Evolutionary conservation across 116 monocot species (phyloP).

Genomic region (Dioscorea cayenensis): DNA sequence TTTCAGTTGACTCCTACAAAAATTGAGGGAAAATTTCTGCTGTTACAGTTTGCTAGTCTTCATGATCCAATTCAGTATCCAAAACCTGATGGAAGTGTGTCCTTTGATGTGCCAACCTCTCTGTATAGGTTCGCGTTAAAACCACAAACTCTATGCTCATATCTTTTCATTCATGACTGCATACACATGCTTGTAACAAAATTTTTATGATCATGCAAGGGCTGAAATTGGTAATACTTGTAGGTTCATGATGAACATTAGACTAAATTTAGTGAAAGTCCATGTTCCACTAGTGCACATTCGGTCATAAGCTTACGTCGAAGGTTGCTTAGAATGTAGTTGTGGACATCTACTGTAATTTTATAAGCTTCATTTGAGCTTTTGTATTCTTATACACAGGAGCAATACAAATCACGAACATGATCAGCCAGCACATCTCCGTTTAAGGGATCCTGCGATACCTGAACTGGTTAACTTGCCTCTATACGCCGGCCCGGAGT

Average conservation of each 20-base stretch:
- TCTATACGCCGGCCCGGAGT: conserved; percentile 71
- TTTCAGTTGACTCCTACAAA: background rate
- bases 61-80: conserved; percentile 72
- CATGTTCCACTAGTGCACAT: no score
- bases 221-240: no score
- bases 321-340: background rate
- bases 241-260: no score
- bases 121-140: conserved; percentile 65
- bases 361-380: background rate
- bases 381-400: conserved; percentile 30
- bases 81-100: conserved; percentile 74
- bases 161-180: background rate
- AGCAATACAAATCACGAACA: conserved; percentile 98
- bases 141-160: background rate
- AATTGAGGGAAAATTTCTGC: background rate
- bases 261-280: no score
- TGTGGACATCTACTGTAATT: background rate
- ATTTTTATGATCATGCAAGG: background rate
- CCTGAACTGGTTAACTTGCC: conserved; percentile 74
- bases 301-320: no score
- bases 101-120: conserved; percentile 97
- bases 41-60: conserved; percentile 50
- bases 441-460: conserved; percentile 50
- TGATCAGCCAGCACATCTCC: conserved; percentile 88
- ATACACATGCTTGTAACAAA: background rate